Base-by-base conservation (phyloP, 2,329 filamentous ascomycete genomes). In the Sporothrix mexicana region DNA sequence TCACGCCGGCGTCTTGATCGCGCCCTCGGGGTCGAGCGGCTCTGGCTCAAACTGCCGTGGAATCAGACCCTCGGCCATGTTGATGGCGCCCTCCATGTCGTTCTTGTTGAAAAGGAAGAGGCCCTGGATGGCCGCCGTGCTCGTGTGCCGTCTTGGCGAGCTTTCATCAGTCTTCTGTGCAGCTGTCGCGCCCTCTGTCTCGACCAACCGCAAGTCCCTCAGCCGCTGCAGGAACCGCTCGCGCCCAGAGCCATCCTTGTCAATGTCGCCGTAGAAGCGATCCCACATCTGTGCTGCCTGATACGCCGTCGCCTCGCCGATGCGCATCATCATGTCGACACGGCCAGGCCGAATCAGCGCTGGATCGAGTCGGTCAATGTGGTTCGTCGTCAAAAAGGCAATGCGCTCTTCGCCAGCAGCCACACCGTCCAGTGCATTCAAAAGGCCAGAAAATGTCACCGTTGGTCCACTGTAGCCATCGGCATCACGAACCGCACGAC, bases 101-200 rank as follows among this genome's bases (percentile, higher is more conserved):
- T 91, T 92, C 83, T 99, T 99, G 83, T 98, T 97, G 81, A 97
- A 97, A 80, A 98, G 81, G 81, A 99, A 99, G 61, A 99, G 82
- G 0, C 96, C 96, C 82, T 99, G 96, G 43, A 99, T 90, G 25
- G 94, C 94, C 41, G 96, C 96, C 4, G 95, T 95, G 80, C 95
- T 98, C 17, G 94, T 93, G 73, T 84, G 84, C 64, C 85, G 84
- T 55, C 83, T 81, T 4, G 83, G 85, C 2, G 83, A 79, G 72
- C 30, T 36, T 51, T 47, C 41, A 2, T 15, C 59, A 0, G 51
- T 30, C 5, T 20, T 59, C 41, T 17, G 10, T n/a, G 25, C 45
- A 20, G 1, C n/a, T 13, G 17, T 84, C 83, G 2, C 25, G 3
- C 17, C 25, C 15, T 82, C 82, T 23, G 86, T 86, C 36, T 83